A percentile compares a stretch with the other conserved stretches of the same genome.
phyloP scores from a whole-genome alignment of 192 early-diverging fungal species.

The Backusella mclennaniae region DNA sequence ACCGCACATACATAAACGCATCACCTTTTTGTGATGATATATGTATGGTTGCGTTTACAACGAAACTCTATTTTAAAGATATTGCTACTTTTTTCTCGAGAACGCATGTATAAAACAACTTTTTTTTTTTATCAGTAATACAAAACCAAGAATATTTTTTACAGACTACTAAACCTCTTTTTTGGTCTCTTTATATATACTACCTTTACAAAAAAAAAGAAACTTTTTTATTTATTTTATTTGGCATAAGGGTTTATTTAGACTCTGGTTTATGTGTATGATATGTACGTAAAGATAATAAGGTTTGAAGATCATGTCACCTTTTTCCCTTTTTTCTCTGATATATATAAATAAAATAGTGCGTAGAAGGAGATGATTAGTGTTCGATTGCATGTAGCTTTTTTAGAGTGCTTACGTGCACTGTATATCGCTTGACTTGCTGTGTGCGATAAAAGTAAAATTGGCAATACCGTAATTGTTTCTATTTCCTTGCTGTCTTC shows the following conservation, averaged over 20 bases:
- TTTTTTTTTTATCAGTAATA: background rate
- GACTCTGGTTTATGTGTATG: too few relatives aligned
- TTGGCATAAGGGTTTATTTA: background rate
- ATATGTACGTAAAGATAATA: background rate
- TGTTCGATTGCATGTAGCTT: background rate
- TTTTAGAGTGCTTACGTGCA: background rate
- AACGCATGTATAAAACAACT: background rate
- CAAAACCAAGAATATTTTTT: background rate
- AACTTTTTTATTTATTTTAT: too few relatives aligned
- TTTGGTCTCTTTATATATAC: background rate
- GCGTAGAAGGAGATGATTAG: background rate
- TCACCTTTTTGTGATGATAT: background rate
- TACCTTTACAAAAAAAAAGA: too few relatives aligned
- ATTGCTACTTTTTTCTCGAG: background rate
- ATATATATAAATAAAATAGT: background rate
- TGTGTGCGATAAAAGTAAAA: background rate
- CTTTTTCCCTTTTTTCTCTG: background rate
- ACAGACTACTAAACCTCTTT: background rate
- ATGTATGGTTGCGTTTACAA: background rate
- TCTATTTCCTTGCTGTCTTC: background rate
- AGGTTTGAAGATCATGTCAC: background rate
- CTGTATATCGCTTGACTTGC: background rate
- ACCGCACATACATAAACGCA: background rate
- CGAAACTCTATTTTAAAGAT: constrained; percentile 7
- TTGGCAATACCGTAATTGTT: background rate